A percentile compares a stretch with the other conserved stretches of the same genome.
phyloP scores from a whole-genome alignment of 306 rosid species.

The Dryas octopetala region DNA sequence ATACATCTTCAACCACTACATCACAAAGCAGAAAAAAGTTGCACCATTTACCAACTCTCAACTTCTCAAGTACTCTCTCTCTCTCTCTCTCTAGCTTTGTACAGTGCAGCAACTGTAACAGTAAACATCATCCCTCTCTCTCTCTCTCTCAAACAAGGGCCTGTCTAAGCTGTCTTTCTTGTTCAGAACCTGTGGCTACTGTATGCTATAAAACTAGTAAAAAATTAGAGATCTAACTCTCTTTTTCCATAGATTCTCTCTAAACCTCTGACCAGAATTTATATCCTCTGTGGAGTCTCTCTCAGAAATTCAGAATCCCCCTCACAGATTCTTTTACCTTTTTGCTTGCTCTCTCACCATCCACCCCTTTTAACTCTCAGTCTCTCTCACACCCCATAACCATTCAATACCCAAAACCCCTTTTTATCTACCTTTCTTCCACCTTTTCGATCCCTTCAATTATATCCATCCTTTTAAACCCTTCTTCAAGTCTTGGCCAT shows the following conservation, averaged over 20 bases:
- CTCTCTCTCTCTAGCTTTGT: neutral
- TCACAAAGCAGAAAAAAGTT: neutral
- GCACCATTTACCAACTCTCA: too few relatives aligned
- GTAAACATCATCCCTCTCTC: neutral
- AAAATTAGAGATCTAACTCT: conserved; percentile 2
- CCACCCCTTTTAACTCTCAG: neutral
- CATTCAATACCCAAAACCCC: neutral
- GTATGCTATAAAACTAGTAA: conserved; percentile 20
- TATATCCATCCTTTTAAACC: neutral
- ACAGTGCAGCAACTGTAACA: neutral
- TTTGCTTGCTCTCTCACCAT: neutral
- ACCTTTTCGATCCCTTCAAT: neutral
- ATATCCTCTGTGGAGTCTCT: conserved; percentile 22
- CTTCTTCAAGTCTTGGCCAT: neutral
- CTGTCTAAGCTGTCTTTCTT: conserved; percentile 12
- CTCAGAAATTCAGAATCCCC: conserved; percentile 7
- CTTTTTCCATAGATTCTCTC: conserved; percentile 30
- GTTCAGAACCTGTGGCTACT: conserved; percentile 11
- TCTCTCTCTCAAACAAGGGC: conserved; percentile 16
- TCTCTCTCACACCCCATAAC: neutral
- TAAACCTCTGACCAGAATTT: conserved; percentile 38
- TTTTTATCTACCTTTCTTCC: neutral
- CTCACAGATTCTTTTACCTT: conserved; percentile 18
- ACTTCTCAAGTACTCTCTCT: neutral
- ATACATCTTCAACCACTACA: conserved; percentile 17